A percentile compares a stretch with the other conserved stretches of the same genome.
Conservation (phyloP, 108 stramenopile species). For the Discostella pseudostelligera region DNA sequence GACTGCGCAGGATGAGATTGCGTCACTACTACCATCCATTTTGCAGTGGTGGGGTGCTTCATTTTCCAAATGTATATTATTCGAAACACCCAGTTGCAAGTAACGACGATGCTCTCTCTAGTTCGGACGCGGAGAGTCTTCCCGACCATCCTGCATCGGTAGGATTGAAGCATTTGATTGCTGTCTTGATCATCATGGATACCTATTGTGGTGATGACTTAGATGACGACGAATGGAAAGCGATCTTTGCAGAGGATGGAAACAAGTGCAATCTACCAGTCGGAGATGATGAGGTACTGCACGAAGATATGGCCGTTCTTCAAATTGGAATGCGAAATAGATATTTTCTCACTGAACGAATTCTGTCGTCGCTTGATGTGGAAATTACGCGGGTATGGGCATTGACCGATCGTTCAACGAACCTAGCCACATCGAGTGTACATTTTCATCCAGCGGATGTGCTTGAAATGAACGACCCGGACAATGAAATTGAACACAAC, state of each 20-base stretch:
- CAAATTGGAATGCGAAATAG: conserved; percentile 56
- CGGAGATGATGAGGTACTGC: not conserved
- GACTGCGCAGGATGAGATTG: not conserved
- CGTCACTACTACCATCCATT: conserved; percentile 28
- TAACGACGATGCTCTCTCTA: not conserved
- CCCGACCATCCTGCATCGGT: conserved; percentile 48
- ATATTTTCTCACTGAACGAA: conserved; percentile 28
- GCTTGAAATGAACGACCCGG: conserved; percentile 6
- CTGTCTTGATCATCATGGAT: conserved; percentile 50
- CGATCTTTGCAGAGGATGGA: conserved; percentile 20
- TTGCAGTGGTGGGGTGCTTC: conserved; percentile 23
- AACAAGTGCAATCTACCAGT: not conserved
- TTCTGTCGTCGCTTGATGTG: conserved; percentile 46
- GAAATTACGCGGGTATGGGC: conserved; percentile 66
- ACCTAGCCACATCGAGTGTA: conserved; percentile 26
- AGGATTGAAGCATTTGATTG: conserved; percentile 32
- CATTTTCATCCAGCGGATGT: conserved; percentile 44
- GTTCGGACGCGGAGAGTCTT: not conserved
- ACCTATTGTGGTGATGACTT: conserved; percentile 44
- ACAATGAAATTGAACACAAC: conserved; percentile 7
- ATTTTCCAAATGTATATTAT: conserved; percentile 26
- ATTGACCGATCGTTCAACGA: conserved; percentile 45
- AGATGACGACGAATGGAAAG: conserved; percentile 33
- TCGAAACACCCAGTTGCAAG: not conserved
- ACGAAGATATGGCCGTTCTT: conserved; percentile 32